Evolutionary conservation across 2,329 filamentous ascomycete genomes (phyloP).

Genomic region (Claviceps pusilla): DNA sequence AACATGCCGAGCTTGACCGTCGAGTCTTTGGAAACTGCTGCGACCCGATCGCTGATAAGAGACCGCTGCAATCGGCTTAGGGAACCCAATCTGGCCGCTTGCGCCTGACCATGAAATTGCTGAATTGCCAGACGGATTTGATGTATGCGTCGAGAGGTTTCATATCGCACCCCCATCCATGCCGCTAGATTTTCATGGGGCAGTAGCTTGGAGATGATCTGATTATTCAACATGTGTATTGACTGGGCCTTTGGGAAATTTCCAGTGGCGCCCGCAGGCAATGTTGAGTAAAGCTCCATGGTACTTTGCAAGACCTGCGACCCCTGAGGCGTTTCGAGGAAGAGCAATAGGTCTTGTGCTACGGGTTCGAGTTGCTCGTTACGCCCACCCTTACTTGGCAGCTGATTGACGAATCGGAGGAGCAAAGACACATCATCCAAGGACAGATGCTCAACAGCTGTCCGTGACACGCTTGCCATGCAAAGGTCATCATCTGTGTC

Average conservation of each 20-base stretch:
- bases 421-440: conserved; percentile 29
- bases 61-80: conserved; percentile 49
- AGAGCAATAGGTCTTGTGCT: conserved; percentile 14
- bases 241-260: conserved; percentile 30
- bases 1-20: conserved; percentile 41
- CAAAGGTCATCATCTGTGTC: conserved; percentile 8
- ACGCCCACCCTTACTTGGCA: conserved; percentile 5
- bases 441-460: conserved; percentile 33
- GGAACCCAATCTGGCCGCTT: conserved; percentile 33
- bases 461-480: conserved; percentile 14
- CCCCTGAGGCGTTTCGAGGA: conserved; percentile 19
- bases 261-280: conserved; percentile 14
- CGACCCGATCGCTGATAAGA: conserved; percentile 36
- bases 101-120: conserved; percentile 22
- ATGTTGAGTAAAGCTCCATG: conserved; percentile 18
- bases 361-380: conserved; percentile 5
- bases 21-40: conserved; percentile 44
- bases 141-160: conserved; percentile 32
- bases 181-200: conserved; percentile 19
- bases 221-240: conserved; percentile 45
- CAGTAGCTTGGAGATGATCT: conserved; percentile 33
- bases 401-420: conserved; percentile 16
- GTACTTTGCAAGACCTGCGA: conserved; percentile 18
- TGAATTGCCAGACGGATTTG: conserved; percentile 27
- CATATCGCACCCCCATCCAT: conserved; percentile 40